Conservation (phyloP, 176 grass and related monocot genomes). For the Oryza rufipogon region DNA sequence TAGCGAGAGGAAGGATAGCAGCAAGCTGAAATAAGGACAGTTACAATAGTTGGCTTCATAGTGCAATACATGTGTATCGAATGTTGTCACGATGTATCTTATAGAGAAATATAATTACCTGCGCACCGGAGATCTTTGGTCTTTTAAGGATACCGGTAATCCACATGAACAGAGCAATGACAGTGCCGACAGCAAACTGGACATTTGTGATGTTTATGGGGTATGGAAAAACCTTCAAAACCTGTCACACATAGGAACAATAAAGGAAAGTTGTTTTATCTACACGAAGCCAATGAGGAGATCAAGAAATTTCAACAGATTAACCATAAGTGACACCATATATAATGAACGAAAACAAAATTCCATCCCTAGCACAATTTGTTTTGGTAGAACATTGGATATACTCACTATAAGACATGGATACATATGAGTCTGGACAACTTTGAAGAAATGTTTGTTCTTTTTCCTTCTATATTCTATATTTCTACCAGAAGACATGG, state of each 20-base stretch:
- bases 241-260: slow-evolving; percentile 43
- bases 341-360: background rate
- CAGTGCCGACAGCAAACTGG: slow-evolving; percentile 72
- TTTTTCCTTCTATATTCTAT: background rate
- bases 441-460: background rate
- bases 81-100: background rate
- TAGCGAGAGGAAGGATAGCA: slow-evolving; percentile 77
- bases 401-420: background rate
- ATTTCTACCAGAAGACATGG: no score
- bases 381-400: background rate
- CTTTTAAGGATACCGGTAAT: slow-evolving; percentile 64
- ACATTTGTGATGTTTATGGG: slow-evolving; percentile 82
- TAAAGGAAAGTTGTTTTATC: background rate
- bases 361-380: background rate
- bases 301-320: background rate
- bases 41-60: slow-evolving; percentile 13
- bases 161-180: slow-evolving; percentile 73
- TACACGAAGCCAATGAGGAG: background rate
- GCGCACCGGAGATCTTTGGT: slow-evolving; percentile 71
- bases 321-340: background rate
- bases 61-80: slow-evolving; percentile 22
- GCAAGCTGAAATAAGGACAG: slow-evolving; percentile 52
- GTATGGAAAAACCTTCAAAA: slow-evolving; percentile 76
- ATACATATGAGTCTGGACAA: background rate
- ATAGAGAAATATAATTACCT: slow-evolving; percentile 51